Evolutionary conservation across 441 rosid species (phyloP), one percentile per base, ranked within the genome.

Genomic region (Populus trichocarpa): DNA sequence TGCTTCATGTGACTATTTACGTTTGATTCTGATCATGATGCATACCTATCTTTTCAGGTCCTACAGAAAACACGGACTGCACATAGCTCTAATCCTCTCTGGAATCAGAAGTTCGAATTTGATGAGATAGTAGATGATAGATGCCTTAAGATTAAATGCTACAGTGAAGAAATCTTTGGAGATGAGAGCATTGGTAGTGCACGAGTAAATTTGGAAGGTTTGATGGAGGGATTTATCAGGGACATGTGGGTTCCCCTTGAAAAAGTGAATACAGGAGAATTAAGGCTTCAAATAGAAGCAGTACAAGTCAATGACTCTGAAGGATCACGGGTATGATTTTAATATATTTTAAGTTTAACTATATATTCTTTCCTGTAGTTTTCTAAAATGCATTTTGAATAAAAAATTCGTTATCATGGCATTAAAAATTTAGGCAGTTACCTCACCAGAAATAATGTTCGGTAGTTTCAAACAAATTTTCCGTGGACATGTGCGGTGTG

Each of bases 161-260:
- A 83, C n/a, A 80, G 75, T 38, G 97, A 90, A 81, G 97, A 93
- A 72, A 86, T 77, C 73, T 91, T 94, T 85, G 98, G 94, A 74
- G 95, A 90, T 59, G 97, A 94, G 8, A 89, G 76, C 85, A 89
- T 91, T 30, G 99, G 99, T 50, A 89, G 88, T 68, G 98, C 99
- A 72, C 89, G 93, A 22, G 87, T 96, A 76, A 94, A 88, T 84
- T 86, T 96, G 80, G 97, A 92, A 88, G 99, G 98, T 75, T 83
- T 94, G 33, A 81, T 77, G 11, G 97, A 90, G 80, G 91, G 99
- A 18, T 89, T 84, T 57, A 72, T 83, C 69, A 87, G 91, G 83
- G 90, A 96, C 79, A 84, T 90, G 26, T 96, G 98, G 97, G 81
- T 94, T 78, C 99, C 98, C 50, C 97, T 94, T 40, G 98, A 96